These are phyloP conservation scores for Melampsora abietis-canadensis DNA, from an alignment of 1,284 basidiomycete genomes.

Conservation along the genomic window DNA sequence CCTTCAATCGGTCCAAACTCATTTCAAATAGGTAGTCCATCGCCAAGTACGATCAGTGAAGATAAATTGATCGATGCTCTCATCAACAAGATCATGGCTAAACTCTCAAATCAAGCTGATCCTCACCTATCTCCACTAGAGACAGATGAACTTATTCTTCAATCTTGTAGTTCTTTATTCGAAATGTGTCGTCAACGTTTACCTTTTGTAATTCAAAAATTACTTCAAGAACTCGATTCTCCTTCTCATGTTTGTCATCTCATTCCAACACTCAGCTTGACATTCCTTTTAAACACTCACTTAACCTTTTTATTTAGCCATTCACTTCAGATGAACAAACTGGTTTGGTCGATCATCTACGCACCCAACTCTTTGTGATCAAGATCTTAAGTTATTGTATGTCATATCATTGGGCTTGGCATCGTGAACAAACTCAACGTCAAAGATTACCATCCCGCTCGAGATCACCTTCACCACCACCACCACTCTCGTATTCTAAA, in stretches of 20 bases:
- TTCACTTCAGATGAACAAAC: conserved; percentile 54
- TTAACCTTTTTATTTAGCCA: conserved; percentile 7
- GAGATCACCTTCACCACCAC: conserved; percentile 46
- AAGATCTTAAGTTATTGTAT: conserved; percentile 74
- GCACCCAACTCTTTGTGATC: conserved; percentile 83
- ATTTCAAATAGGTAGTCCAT: conserved; percentile 1
- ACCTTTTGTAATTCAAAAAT: conserved; percentile 39
- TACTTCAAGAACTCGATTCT: conserved; percentile 42
- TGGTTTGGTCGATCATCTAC: conserved; percentile 67
- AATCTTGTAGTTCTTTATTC: conserved; percentile 43
- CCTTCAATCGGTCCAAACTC: conserved; percentile 5
- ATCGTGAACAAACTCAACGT: conserved; percentile 48
- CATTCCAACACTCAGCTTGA: neutral
- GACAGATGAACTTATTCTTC: conserved; percentile 39
- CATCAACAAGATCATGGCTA: conserved; percentile 44
- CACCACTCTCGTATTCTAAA: conserved; percentile 46
- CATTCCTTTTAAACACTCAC: neutral
- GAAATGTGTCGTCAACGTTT: conserved; percentile 43
- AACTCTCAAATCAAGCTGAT: conserved; percentile 42
- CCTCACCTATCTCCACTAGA: conserved; percentile 40
- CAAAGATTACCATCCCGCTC: conserved; percentile 47
- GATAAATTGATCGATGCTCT: conserved; percentile 43
- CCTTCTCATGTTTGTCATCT: conserved; percentile 32
- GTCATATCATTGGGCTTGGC: conserved; percentile 68
- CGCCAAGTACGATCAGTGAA: conserved; percentile 25